Conservation (phyloP, 176 grass and related monocot genomes). For the Saccharum spontaneum region DNA sequence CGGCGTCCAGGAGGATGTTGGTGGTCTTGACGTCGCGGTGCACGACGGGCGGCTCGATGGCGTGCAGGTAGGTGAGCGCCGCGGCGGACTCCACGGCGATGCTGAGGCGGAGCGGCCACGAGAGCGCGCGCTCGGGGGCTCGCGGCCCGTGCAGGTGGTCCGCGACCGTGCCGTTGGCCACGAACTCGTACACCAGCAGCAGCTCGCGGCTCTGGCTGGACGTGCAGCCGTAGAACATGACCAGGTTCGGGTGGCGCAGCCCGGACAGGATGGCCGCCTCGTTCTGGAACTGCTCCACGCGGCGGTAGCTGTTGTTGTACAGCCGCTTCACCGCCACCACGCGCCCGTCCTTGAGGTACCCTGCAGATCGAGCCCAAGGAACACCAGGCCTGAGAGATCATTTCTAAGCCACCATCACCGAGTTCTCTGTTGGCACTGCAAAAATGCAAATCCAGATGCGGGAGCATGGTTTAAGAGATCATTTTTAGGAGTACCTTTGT, state of each 20-base stretch:
- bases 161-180: slow-evolving; percentile 78
- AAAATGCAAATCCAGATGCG: not conserved
- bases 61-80: slow-evolving; percentile 80
- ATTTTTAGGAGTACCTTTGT: slow-evolving; percentile 61
- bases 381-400: not conserved
- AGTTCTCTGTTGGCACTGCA: not conserved
- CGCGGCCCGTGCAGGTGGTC: slow-evolving; percentile 84
- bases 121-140: slow-evolving; percentile 50
- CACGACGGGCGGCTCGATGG: slow-evolving; percentile 72
- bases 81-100: slow-evolving; percentile 85
- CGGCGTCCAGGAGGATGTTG: slow-evolving; percentile 83
- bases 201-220: slow-evolving; percentile 76
- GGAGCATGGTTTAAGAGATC: not conserved
- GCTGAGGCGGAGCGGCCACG: slow-evolving; percentile 73
- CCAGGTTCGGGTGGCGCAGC: slow-evolving; percentile 86
- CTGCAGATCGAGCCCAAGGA: slow-evolving; percentile 5
- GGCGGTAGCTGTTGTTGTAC: slow-evolving; percentile 73
- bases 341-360: slow-evolving; percentile 70
- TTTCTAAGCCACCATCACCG: no score
- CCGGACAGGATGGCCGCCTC: slow-evolving; percentile 78
- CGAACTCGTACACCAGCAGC: slow-evolving; percentile 91
- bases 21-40: slow-evolving; percentile 91
- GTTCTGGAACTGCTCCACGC: slow-evolving; percentile 91
- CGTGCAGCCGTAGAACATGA: slow-evolving; percentile 89
- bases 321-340: slow-evolving; percentile 88